Percentiles rank a stretch among this genome's conserved stretches.
These are phyloP conservation scores for Russula sp. DNA, from an alignment of 768 basidiomycete genomes.

Conservation along the genomic window DNA sequence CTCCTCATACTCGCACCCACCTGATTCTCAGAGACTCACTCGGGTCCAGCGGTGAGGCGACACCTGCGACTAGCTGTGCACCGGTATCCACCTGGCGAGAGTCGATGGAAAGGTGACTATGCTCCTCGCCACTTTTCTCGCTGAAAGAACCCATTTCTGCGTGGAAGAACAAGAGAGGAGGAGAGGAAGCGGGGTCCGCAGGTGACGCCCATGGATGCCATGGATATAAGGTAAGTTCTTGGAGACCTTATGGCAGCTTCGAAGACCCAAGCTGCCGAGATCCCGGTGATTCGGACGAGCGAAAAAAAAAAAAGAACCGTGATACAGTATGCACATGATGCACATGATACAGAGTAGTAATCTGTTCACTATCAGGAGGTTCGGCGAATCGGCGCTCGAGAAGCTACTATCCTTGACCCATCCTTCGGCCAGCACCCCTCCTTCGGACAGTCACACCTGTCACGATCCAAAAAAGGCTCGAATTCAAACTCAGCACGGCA, in stretches of 20 bases:
- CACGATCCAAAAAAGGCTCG: too few species aligned
- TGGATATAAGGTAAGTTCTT: conserved; percentile 4
- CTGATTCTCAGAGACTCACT: conserved; percentile 47
- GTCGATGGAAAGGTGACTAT: conserved; percentile 33
- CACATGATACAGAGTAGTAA: too few species aligned
- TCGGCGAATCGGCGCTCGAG: too few species aligned
- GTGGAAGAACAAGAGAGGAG: not conserved
- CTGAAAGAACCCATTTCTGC: conserved; percentile 13
- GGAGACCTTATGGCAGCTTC: not conserved
- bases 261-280: not conserved
- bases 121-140: conserved; percentile 18
- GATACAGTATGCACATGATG: too few species aligned
- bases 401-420: too few species aligned
- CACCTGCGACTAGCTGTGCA: conserved; percentile 48
- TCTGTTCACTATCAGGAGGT: too few species aligned
- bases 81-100: conserved; percentile 54
- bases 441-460: too few species aligned
- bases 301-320: too few species aligned
- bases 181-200: not conserved
- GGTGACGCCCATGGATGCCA: too few species aligned
- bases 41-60: conserved; percentile 42
- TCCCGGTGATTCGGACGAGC: not conserved
- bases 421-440: too few species aligned
- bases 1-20: conserved; percentile 22
- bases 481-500: too few species aligned